A percentile compares a stretch with the other conserved stretches of the same genome.
These are phyloP conservation scores for Cutaneotrichosporon mucoides DNA, from an alignment of 1,284 basidiomycete genomes.

Conservation along the genomic window DNA sequence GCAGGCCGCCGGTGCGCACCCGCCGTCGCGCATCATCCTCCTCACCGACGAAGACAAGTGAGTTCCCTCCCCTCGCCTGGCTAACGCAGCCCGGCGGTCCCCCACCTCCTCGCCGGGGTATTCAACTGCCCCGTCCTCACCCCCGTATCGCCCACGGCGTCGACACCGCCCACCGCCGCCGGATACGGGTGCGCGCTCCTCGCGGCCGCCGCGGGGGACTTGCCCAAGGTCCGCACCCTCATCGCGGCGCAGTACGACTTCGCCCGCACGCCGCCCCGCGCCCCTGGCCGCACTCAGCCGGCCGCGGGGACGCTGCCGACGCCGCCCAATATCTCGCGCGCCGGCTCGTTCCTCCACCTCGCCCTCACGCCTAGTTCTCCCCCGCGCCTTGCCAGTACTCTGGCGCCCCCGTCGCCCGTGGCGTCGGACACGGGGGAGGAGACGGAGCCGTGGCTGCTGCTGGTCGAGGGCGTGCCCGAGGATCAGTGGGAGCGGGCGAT, in stretches of 20 bases:
- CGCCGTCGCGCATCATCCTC: conserved; percentile 6
- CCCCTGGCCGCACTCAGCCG: neutral
- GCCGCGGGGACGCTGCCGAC: neutral
- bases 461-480: neutral
- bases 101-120: conserved; percentile 8
- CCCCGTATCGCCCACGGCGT: neutral
- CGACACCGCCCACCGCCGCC: neutral
- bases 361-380: neutral
- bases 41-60: conserved; percentile 7
- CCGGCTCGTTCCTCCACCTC: neutral
- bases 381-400: neutral
- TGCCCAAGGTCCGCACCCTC: neutral
- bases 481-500: conserved; percentile 10
- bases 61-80: neutral
- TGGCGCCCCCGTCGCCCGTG: neutral
- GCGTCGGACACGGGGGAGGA: neutral
- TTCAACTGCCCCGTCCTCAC: conserved; percentile 6
- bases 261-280: neutral
- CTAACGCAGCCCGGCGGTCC: conserved; percentile 4
- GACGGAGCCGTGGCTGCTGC: neutral
- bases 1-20: neutral
- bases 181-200: neutral
- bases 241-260: neutral
- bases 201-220: neutral
- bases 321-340: neutral